Evolutionary conservation across 495 filamentous ascomycete genomes (phyloP).

Genomic region (Cercophora newfieldiana): DNA sequence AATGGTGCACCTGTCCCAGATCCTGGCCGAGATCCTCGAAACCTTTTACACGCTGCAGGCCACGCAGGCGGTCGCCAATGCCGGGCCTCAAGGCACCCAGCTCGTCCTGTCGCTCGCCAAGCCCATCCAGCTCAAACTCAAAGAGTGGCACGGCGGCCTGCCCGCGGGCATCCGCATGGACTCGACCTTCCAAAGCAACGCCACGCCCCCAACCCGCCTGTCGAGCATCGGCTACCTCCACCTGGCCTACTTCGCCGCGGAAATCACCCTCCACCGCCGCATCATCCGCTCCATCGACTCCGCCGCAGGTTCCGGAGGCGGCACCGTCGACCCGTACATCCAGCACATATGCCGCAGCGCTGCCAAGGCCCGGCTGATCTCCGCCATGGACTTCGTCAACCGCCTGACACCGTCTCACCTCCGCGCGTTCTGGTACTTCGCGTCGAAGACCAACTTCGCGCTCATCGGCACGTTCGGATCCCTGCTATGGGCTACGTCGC

Average conservation of each 20-base stretch:
- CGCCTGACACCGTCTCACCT: constrained; percentile 69
- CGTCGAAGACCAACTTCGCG: constrained; percentile 77
- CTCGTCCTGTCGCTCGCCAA: constrained; percentile 73
- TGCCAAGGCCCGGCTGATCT: constrained; percentile 74
- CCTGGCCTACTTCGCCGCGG: constrained; percentile 80
- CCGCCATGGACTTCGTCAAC: constrained; percentile 78
- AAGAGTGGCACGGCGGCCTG: constrained; percentile 73
- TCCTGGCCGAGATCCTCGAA: constrained; percentile 75
- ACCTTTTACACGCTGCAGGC: constrained; percentile 77
- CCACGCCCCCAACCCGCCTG: constrained; percentile 42
- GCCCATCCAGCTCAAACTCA: constrained; percentile 78
- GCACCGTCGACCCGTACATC: constrained; percentile 65
- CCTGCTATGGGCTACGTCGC: constrained; percentile 83
- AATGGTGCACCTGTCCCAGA: constrained; percentile 72
- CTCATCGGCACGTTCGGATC: constrained; percentile 79
- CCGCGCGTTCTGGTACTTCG: constrained; percentile 78
- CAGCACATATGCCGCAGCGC: constrained; percentile 94
- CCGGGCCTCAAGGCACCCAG: constrained; percentile 57
- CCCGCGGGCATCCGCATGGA: constrained; percentile 70
- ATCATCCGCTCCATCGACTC: constrained; percentile 70
- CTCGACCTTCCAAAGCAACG: constrained; percentile 42
- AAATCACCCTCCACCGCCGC: constrained; percentile 80
- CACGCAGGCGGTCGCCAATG: constrained; percentile 48
- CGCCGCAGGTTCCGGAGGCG: constrained; percentile 14
- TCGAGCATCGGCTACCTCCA: constrained; percentile 73